phyloP scores from a whole-genome alignment of 2,329 filamentous ascomycete genomes.

The Ceratocystis variospora region DNA sequence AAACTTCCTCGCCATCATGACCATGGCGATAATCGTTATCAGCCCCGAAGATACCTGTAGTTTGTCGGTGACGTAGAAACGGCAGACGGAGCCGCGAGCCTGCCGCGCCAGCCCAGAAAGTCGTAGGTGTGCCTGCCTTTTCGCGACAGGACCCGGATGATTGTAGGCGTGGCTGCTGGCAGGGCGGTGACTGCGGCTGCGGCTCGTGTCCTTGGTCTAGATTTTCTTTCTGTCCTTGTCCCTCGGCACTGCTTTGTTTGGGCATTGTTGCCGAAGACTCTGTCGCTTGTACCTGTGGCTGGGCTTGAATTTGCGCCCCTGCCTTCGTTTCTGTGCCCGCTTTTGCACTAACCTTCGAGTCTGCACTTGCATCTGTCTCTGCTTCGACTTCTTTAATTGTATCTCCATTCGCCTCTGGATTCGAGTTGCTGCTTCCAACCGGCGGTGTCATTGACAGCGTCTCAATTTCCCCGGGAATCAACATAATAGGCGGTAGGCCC shows the following conservation, averaged over 20 bases:
- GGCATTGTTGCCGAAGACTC: background rate
- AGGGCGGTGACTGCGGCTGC: background rate
- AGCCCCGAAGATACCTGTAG: background rate
- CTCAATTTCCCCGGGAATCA: background rate
- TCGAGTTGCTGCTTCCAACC: background rate
- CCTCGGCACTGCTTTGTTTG: background rate
- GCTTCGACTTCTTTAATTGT: too few relatives aligned
- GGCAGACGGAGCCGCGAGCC: background rate
- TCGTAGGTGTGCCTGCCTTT: background rate
- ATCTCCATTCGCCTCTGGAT: background rate
- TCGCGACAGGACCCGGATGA: background rate
- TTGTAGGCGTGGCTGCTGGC: background rate
- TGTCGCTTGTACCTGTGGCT: background rate
- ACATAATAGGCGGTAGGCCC: conserved; percentile 1
- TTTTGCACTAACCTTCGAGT: background rate
- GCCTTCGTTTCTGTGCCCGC: background rate
- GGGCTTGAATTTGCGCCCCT: background rate
- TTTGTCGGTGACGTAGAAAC: conserved; percentile 1
- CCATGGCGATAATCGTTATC: background rate
- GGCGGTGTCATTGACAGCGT: background rate
- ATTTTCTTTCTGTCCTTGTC: background rate
- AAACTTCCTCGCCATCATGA: too few relatives aligned
- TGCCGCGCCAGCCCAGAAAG: background rate
- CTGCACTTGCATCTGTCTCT: background rate
- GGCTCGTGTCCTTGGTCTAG: background rate